Evolutionary conservation across 331 rosid genomes (phyloP).

Genomic region (Dryas integrifolia): DNA sequence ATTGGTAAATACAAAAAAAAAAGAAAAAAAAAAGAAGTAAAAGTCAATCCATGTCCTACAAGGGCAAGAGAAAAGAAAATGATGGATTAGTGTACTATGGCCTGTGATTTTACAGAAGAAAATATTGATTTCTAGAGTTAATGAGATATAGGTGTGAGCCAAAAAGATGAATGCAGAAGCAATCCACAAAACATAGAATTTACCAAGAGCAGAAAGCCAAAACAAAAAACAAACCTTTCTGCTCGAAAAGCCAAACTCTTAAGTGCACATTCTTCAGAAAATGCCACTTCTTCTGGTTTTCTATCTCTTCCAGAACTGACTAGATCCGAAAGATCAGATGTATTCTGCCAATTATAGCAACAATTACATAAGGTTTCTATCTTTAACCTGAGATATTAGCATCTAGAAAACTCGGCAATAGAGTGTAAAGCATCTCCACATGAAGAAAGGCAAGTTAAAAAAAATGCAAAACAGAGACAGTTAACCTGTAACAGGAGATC

Average conservation of each 20-base stretch:
- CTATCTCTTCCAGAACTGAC: slow-evolving; percentile 89
- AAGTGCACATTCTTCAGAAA: slow-evolving; percentile 63
- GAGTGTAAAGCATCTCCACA: slow-evolving; percentile 17
- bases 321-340: slow-evolving; percentile 82
- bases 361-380: slow-evolving; percentile 13
- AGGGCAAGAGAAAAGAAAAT: neutral
- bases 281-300: slow-evolving; percentile 68
- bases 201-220: slow-evolving; percentile 13
- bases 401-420: slow-evolving; percentile 10
- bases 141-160: neutral
- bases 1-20: neutral
- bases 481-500: slow-evolving; percentile 86
- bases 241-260: slow-evolving; percentile 83
- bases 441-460: slow-evolving; percentile 13
- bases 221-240: slow-evolving; percentile 56
- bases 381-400: slow-evolving; percentile 10
- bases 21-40: neutral
- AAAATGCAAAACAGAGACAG: slow-evolving; percentile 21
- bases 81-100: neutral
- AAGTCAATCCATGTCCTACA: neutral
- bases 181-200: neutral
- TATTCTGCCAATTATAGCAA: slow-evolving; percentile 63
- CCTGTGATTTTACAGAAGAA: neutral
- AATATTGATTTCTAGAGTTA: neutral
- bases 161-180: neutral